Evolutionary conservation across 108 stramenopile genomes (phyloP).

Genomic region (Skeletonema tropicum): DNA sequence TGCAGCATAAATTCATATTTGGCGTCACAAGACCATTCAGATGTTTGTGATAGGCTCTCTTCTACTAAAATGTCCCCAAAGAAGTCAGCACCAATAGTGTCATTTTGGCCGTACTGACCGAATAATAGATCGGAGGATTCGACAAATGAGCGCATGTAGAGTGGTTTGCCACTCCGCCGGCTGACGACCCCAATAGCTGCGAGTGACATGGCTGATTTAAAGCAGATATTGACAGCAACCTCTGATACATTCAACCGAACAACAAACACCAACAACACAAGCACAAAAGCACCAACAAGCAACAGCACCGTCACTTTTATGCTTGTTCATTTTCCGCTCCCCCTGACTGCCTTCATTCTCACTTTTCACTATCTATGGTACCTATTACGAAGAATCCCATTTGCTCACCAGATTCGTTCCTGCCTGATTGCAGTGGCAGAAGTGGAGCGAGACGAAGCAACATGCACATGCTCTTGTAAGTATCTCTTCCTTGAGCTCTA

Average conservation of each 20-base stretch:
- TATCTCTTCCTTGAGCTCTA: too few species aligned
- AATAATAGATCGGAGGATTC: conserved; percentile 11
- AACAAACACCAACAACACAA: not conserved
- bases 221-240: not conserved
- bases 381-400: too few species aligned
- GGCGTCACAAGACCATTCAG: conserved; percentile 39
- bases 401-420: too few species aligned
- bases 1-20: conserved; percentile 41
- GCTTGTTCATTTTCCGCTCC: too few species aligned
- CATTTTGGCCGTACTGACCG: conserved; percentile 21
- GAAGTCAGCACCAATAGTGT: conserved; percentile 12
- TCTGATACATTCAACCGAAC: not conserved
- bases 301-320: too few species aligned
- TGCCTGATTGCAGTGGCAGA: too few species aligned
- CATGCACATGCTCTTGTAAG: too few species aligned
- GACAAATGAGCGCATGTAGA: conserved; percentile 35
- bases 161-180: conserved; percentile 28
- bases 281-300: not conserved
- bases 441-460: too few species aligned
- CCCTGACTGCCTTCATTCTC: too few species aligned
- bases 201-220: conserved; percentile 20
- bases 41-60: conserved; percentile 11
- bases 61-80: conserved; percentile 27
- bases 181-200: conserved; percentile 35
- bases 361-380: too few species aligned